Base-by-base conservation (phyloP, 129 eudicot genomes). In the Chrysanthemum lavandulifolium region DNA sequence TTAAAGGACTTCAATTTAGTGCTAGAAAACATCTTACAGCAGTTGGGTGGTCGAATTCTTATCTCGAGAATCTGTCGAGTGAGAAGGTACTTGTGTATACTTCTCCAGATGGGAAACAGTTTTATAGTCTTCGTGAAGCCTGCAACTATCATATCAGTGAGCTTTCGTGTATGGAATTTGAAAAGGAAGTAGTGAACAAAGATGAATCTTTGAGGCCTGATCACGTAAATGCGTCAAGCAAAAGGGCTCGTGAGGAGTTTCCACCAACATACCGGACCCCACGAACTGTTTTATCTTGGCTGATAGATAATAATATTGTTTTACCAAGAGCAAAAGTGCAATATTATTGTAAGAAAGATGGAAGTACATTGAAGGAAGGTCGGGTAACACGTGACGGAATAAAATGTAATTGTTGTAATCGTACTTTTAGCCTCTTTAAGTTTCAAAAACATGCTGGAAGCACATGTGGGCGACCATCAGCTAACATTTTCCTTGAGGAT, bases 391-490 rank as follows among this genome's bases (percentile, higher is more conserved):
- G 86, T 78, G 88, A 88, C 19, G 99, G 99, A 52, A 90, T 94
- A 62, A 90, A 77, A 76, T 94, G 99, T 67, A 82, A 71, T 76
- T 94, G 99, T 61, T 94, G 99, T 77, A 82, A 77, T 19, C 13
- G 49, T 58, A 74, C 76, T 48, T 88, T 90, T 71, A 75, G 84
- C 23, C 78, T 90, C 16, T 55, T 81, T 25, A 81, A 77, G 33
- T 94, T 94, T 83, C 96, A 88, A 78, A 65, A 50, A 79, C 99
- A 94, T 84, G 93, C 81, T 40, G 88, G 89, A 31, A 86, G 89
- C 65, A 75, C 48, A 48, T 13, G 36, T 69, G 84, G 78, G 56
- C 61, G 83, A 51, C 88, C 97, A 19, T 76, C 88, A 5, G 86
- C 82, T 29, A 79, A 81, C 77, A 81, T 94, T 33, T 94, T 79